Conservation (phyloP, 371 early-diverging fungal species). For the Parasitella parasitica region DNA sequence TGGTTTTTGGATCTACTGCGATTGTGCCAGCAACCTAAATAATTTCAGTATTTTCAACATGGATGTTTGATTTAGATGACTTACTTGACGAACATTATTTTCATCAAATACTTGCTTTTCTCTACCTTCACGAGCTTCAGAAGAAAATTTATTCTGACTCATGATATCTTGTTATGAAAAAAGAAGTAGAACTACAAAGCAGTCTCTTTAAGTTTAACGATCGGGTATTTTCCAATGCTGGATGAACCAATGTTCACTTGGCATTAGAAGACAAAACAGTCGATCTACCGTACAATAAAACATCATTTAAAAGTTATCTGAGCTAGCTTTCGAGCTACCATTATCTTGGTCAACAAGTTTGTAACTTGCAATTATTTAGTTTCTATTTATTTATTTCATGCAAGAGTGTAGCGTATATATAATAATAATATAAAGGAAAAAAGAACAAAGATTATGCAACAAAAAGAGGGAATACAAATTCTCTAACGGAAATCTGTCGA, state of each 20-base stretch:
- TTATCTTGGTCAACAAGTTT: too few relatives aligned
- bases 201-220: too few relatives aligned
- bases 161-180: neutral
- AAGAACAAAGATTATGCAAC: neutral
- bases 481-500: constrained; percentile 82
- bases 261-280: too few relatives aligned
- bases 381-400: too few relatives aligned
- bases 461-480: neutral
- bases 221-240: too few relatives aligned
- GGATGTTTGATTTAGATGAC: neutral
- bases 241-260: too few relatives aligned
- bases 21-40: constrained; percentile 59
- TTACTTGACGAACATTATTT: constrained; percentile 42
- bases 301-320: too few relatives aligned
- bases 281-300: too few relatives aligned
- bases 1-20: constrained; percentile 51
- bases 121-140: constrained; percentile 50
- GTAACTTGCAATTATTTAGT: neutral
- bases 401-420: neutral
- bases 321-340: too few relatives aligned
- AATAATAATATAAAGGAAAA: constrained; percentile 1
- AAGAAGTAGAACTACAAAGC: neutral
- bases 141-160: constrained; percentile 10
- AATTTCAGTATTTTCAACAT: neutral
- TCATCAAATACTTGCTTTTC: constrained; percentile 49